Conservation (phyloP, 2,329 filamentous ascomycete species). For the Colletotrichum musicola region DNA sequence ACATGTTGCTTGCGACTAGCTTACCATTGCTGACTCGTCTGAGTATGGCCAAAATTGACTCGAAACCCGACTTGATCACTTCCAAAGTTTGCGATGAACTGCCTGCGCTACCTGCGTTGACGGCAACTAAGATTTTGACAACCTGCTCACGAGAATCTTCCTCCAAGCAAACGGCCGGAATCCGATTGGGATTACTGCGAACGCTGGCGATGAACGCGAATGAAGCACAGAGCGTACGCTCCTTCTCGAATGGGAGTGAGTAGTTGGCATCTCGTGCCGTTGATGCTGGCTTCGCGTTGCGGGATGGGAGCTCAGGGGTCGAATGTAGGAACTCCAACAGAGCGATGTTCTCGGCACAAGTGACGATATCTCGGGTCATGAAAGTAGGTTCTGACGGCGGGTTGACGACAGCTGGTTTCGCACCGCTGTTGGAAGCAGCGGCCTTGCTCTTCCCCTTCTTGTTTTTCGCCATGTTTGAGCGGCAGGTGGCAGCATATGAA, state of each 20-base stretch:
- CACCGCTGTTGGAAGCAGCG: neutral
- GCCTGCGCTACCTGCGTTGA: neutral
- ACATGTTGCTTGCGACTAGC: neutral
- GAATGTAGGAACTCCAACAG: neutral
- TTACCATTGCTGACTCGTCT: neutral
- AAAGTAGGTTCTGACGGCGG: neutral
- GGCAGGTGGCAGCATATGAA: no score
- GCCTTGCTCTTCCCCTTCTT: neutral
- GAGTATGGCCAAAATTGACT: neutral
- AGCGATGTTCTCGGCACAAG: conserved; percentile 2
- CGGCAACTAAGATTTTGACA: neutral
- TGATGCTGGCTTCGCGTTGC: neutral
- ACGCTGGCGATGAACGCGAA: conserved; percentile 13
- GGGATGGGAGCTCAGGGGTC: neutral
- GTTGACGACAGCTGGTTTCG: neutral
- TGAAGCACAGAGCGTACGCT: neutral
- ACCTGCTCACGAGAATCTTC: neutral
- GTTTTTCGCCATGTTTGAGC: neutral
- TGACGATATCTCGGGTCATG: neutral
- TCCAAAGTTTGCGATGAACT: neutral
- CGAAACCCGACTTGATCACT: neutral
- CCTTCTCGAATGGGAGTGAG: neutral
- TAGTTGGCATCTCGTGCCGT: neutral
- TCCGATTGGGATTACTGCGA: neutral
- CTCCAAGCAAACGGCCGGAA: conserved; percentile 16